Base-by-base conservation (phyloP, 1,284 basidiomycete species). In the Ustilago crameri region DNA sequence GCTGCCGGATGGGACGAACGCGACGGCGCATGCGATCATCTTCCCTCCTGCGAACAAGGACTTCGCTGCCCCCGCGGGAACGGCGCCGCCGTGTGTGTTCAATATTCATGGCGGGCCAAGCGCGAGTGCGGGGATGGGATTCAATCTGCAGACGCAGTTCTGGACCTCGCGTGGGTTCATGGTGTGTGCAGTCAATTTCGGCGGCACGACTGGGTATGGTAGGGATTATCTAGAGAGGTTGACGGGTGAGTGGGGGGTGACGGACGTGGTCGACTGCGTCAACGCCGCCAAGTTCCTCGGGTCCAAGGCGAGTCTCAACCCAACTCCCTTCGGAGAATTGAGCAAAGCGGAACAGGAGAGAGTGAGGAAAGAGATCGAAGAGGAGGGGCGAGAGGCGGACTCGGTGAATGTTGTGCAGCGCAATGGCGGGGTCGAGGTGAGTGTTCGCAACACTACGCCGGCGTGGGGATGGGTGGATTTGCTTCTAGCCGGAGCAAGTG, bases 31-130 rank as follows among this genome's bases (percentile, higher is more conserved):
- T 79, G 87, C 88, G 5, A 80, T 90, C 15, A 88, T 86, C 68
- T 90, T 89, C 63, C 84, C 87, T 3, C 91, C 91, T 0, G 85
- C 84, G 23, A 91, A 90, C 69, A 88, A 88, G 0, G 81, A 85
- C 0, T 91, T 88, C 74, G 67, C 78, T 1, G 87, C 86, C 0
- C 82, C 86, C 4, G 74, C 80, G 0, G 86, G 85, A 2, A 88
- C 89, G 76, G 86, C 86, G 20, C 90, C 91, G 0, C 91, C 91
- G 0, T 88, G 88, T 66, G 84, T 91, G 15, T 84, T 91, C 8
- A 82, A 85, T 41, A 86, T 87, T 1, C 90, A 91, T 68, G 90
- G 90, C 3, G 90, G 91, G 0, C 90, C 91, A 0, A 91, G 90
- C 0, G 72, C 70, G 0, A 75, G 85, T 4, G 82, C 85, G 0